Evolutionary conservation across 495 filamentous ascomycete genomes (phyloP), one percentile per base, ranked within the genome.

Genomic region (Penicillium desertorum): DNA sequence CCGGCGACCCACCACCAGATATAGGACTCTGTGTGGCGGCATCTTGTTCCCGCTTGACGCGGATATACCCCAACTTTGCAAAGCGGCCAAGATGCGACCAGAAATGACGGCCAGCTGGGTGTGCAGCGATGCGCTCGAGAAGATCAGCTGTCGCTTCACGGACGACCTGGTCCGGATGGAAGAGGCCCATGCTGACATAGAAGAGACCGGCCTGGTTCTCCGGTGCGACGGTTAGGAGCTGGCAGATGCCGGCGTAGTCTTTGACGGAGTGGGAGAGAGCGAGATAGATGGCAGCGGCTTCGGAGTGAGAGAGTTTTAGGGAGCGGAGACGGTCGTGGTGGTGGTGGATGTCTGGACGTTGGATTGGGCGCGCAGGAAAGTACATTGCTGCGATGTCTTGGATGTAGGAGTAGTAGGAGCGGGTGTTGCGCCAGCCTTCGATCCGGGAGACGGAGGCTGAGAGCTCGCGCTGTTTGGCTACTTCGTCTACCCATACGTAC

Each of bases 351-450:
- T 98, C 94, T 27, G 96, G 79, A 19, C 84, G 81, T 58, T 92
- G 89, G 50, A 97, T 84, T 3, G 92, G 91, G 25, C 88, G 82
- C 20, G 87, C 71, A n/a, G 63, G 68, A 54, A 65, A 76, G 47
- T 74, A 76, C 66, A 78, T 78, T 3, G 70, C 68, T 4, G 82
- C 83, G 5, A 85, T 79, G 60, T 88, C 94, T 75, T 95, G 91
- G 60, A 96, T 92, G 69, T 91, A 97, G 42, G 87, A 90, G 71
- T 95, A 96, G 66, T 98, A 99, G 61, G 89, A 95, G 58, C 94
- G 81, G 2, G 94, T 98, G 51, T 88, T 91, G 53, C 95, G 81
- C 94, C 94, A 99, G 39, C 92, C 94, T 69, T 98, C 95, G 44
- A 99, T 96, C 42, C 94, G 79, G 53, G 87, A 88, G 32, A 95